Percentiles rank a stretch among this genome's conserved stretches.
These are phyloP conservation scores for Phyllosticta ampelicida DNA, from an alignment of 2,329 filamentous ascomycete genomes.

Conservation along the genomic window DNA sequence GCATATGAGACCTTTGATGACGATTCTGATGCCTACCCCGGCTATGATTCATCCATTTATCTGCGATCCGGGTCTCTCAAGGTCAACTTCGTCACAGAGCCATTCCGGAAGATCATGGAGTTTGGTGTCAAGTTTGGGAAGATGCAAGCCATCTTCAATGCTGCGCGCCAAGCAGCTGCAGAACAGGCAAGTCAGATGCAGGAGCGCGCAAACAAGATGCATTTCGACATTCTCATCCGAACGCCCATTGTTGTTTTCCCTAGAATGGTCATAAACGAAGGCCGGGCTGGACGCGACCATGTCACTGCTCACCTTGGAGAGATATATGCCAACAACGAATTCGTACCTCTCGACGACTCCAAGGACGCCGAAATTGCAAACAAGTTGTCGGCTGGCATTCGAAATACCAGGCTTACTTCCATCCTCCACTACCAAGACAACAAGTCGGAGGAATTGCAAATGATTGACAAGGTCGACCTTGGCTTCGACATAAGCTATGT, in stretches of 20 bases:
- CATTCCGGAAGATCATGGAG: constrained; percentile 94
- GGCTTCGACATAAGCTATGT: constrained; percentile 87
- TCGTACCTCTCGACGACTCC: constrained; percentile 71
- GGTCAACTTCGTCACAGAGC: constrained; percentile 93
- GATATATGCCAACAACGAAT: constrained; percentile 93
- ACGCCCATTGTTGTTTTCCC: constrained; percentile 97
- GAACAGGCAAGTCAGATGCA: constrained; percentile 90
- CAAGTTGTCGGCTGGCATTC: constrained; percentile 80
- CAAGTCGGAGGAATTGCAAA: constrained; percentile 73
- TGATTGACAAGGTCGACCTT: constrained; percentile 94
- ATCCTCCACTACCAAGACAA: constrained; percentile 70
- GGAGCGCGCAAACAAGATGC: constrained; percentile 78
- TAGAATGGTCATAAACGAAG: constrained; percentile 57
- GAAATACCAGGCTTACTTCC: constrained; percentile 84
- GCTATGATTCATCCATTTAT: constrained; percentile 86
- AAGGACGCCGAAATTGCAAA: constrained; percentile 67
- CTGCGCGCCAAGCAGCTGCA: constrained; percentile 84
- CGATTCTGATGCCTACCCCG: constrained; percentile 67
- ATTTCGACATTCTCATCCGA: constrained; percentile 86
- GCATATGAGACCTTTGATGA: constrained; percentile 92
- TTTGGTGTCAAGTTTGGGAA: constrained; percentile 98
- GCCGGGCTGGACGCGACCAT: constrained; percentile 59
- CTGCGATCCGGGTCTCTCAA: constrained; percentile 90
- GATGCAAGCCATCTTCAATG: constrained; percentile 99
- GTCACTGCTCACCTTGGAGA: constrained; percentile 92